Base-by-base conservation (phyloP, 805 yeast species). In the Ogataea nakhonphanomensis region DNA sequence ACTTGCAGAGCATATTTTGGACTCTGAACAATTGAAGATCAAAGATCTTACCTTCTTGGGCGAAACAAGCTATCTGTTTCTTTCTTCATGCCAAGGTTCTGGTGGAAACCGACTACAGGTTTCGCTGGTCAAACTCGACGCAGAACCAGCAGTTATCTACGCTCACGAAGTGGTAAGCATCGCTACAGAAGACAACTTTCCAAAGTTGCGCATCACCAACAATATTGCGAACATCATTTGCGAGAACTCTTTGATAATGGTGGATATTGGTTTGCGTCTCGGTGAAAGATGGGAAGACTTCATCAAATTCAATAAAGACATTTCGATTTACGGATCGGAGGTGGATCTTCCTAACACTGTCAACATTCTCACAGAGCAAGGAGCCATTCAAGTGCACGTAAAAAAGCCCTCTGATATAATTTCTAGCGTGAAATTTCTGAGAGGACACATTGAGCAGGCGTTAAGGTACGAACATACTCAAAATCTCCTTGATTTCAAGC, bases 401-500 rank as follows among this genome's bases (percentile, higher is more conserved):
- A 67, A 66, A 37, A 46, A 55, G 1, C 62, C 57, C 6, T 54
- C 48, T 2, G 48, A 49, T 1, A 57, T 49, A 4, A 11, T 24
- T 17, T 29, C 45, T 6, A 29, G 42, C 12, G 33, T 29, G 3
- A 45, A 43, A 3, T 69, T 79, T 33, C 67, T 85, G 25, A 81
- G 81, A 55, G 75, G 87, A 0, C 90, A 81, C 51, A 76, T 91
- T 15, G 93, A 84, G 49, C 97, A 90, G 61, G 95, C 90, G 0
- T 76, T 90, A 1, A 83, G 81, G 52, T 84, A 77, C 46, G 72
- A 78, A 2, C 30, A 23, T 21, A 26, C 34, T 5, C 27, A 32
- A 10, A 46, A 49, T 2, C 51, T 54, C 6, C 32, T 61, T 13
- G 29, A 44, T 10, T 59, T 53, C 43, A 35, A 48, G 28, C 24